Base-by-base conservation (phyloP, 331 rosid genomes). In the Pyracantha coccinea region DNA sequence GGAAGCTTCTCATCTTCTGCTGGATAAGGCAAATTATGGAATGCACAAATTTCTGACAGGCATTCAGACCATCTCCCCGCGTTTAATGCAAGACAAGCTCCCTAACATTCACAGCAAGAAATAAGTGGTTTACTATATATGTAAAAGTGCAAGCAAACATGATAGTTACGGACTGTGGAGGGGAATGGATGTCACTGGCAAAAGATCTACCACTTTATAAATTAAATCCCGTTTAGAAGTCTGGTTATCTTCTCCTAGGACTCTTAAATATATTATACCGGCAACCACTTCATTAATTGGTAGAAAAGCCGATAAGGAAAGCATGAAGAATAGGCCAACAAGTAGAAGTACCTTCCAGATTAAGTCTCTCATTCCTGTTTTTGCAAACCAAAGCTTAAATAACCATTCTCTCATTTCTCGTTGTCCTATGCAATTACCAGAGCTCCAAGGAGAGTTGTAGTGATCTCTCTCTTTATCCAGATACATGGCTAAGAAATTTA, bases 331-430 rank as follows among this genome's bases (percentile, higher is more conserved):
- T 47, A 12, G 41, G 45, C 4, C 47, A 55, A 25, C n/a, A 72
- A 75, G 76, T 75, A 67, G 17, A 29, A 65, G 66, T 77, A 94
- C 99, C 97, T 90, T 94, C 99, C 97, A 90, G 78, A 90, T 85
- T 61, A 92, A 86, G 52, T 89, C 96, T 89, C 97, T 82, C 78
- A 86, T 82, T 83, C 80, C 88, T 73, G 93, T 90, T 77, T 90
- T 94, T 74, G 79, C 79, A 86, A 84, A 72, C 99, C 97, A 94
- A 81, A 94, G 97, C 77, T 78, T 90, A 82, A 75, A 89, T 69
- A 94, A 60, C 99, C 99, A 94, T 85, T 89, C 96, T 85, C 99
- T 92, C 85, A 94, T 77, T 79, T 92, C 99, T 32, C 96, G 89
- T 69, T 92, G 99, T 33, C 97, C 99, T 75, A 94, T 92, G 92